Conservation (phyloP, 139 green algal genomes). For the Ettlia oleoabundans region DNA sequence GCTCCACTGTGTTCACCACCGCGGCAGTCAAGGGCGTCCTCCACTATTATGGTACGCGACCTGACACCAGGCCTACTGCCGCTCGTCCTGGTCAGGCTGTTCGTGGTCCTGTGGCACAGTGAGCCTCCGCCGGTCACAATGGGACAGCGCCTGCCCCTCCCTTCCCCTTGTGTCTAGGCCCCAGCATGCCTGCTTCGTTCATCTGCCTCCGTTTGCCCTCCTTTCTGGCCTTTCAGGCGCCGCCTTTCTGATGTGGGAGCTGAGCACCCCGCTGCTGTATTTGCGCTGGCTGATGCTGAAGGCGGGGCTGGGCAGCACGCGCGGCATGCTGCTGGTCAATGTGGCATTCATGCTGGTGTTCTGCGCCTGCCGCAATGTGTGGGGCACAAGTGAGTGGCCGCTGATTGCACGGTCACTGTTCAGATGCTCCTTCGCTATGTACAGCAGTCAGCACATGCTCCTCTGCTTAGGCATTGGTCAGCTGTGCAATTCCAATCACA, state of each 20-base stretch:
- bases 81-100: too few species aligned
- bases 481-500: too few species aligned
- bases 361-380: slow-evolving; percentile 58
- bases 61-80: too few species aligned
- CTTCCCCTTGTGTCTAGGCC: neutral
- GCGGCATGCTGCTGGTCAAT: slow-evolving; percentile 44
- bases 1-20: slow-evolving; percentile 31
- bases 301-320: slow-evolving; percentile 41
- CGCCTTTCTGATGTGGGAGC: slow-evolving; percentile 52
- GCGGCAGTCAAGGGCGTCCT: slow-evolving; percentile 35
- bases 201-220: neutral
- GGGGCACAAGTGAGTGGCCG: slow-evolving; percentile 34
- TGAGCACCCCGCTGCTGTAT: slow-evolving; percentile 64
- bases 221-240: slow-evolving; percentile 4
- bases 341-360: slow-evolving; percentile 49
- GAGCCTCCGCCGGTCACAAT: too few species aligned
- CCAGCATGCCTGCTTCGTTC: neutral
- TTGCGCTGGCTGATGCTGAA: slow-evolving; percentile 63
- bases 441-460: too few species aligned
- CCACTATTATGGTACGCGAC: slow-evolving; percentile 28
- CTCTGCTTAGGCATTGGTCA: too few species aligned
- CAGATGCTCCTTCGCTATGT: too few species aligned
- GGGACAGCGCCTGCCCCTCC: neutral
- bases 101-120: too few species aligned
- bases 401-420: neutral